Evolutionary conservation across 2,329 filamentous ascomycete species (phyloP).

Genomic region (Cercospora sp.): DNA sequence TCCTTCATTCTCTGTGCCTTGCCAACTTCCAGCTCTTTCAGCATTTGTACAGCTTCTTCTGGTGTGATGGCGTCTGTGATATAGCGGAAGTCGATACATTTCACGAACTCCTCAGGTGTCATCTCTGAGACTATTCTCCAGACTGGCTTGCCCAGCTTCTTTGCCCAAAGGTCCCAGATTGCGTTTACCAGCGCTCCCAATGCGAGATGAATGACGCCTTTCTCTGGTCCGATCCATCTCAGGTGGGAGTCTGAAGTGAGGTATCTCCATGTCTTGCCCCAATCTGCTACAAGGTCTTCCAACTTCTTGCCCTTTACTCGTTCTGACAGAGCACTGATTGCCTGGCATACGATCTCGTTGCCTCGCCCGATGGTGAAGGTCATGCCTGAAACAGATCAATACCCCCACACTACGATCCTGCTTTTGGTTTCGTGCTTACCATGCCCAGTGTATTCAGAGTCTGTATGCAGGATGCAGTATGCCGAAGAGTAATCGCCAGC

Average conservation of each 20-base stretch:
- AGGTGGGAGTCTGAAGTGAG: constrained; percentile 89
- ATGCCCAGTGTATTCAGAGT: constrained; percentile 69
- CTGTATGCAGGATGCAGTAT: constrained; percentile 89
- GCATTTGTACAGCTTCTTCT: constrained; percentile 73
- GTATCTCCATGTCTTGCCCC: constrained; percentile 86
- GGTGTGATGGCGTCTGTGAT: constrained; percentile 91
- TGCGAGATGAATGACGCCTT: constrained; percentile 90
- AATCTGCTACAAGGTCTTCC: constrained; percentile 73
- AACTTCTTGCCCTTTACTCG: constrained; percentile 75
- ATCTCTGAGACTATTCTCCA: constrained; percentile 90
- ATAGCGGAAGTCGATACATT: constrained; percentile 91
- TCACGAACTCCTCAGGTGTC: constrained; percentile 81
- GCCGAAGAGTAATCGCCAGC: constrained; percentile 89
- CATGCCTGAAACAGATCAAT: constrained; percentile 56
- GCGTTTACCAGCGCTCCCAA: constrained; percentile 84
- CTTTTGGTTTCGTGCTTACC: constrained; percentile 36
- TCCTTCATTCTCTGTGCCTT: constrained; percentile 73
- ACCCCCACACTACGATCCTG: background rate
- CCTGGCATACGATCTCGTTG: constrained; percentile 87
- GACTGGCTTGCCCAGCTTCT: constrained; percentile 79
- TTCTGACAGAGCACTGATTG: constrained; percentile 75
- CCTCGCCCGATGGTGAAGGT: constrained; percentile 85
- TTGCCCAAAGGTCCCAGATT: constrained; percentile 95
- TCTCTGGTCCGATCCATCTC: constrained; percentile 91
- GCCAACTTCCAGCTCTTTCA: constrained; percentile 64